These are phyloP conservation scores for Ceratocystis diversiconidia DNA, from an alignment of 2,329 filamentous ascomycete genomes.

Conservation along the genomic window DNA sequence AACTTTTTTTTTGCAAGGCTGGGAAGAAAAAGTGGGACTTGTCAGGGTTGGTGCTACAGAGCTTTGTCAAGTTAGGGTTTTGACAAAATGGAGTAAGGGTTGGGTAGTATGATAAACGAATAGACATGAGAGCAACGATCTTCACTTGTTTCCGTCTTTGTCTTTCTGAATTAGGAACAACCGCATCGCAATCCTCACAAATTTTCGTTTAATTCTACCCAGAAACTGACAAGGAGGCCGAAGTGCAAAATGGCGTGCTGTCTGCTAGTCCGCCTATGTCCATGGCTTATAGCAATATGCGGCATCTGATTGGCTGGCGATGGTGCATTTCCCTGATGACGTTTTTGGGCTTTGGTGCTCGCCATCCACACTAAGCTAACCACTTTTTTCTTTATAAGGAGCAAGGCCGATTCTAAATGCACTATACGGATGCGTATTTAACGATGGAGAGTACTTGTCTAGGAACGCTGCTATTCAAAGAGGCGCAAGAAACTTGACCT, in stretches of 20 bases:
- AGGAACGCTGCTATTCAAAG: not conserved
- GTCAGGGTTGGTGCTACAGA: not conserved
- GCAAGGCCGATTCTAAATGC: not conserved
- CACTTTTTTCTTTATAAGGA: not conserved
- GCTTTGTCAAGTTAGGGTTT: not conserved
- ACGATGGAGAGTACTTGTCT: not conserved
- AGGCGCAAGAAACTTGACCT: not conserved
- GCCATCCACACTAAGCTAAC: conserved; percentile 9
- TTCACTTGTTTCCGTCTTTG: too few species aligned
- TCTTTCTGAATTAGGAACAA: too few species aligned
- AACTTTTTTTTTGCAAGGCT: conserved; percentile 11
- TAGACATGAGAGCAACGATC: too few species aligned
- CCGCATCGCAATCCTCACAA: too few species aligned
- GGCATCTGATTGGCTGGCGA: conserved; percentile 8
- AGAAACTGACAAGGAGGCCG: not conserved
- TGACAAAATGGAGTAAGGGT: too few species aligned
- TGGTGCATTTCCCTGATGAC: not conserved
- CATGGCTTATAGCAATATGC: not conserved
- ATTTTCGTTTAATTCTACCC: too few species aligned
- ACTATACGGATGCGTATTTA: not conserved
- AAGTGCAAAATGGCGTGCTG: conserved; percentile 10
- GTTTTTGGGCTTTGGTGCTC: conserved; percentile 11
- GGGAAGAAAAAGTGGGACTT: not conserved
- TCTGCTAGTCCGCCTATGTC: not conserved
- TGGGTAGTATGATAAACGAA: too few species aligned